A percentile compares a stretch with the other conserved stretches of the same genome.
Conservation (phyloP, 2,329 filamentous ascomycete genomes). For the Penicillium sp. region DNA sequence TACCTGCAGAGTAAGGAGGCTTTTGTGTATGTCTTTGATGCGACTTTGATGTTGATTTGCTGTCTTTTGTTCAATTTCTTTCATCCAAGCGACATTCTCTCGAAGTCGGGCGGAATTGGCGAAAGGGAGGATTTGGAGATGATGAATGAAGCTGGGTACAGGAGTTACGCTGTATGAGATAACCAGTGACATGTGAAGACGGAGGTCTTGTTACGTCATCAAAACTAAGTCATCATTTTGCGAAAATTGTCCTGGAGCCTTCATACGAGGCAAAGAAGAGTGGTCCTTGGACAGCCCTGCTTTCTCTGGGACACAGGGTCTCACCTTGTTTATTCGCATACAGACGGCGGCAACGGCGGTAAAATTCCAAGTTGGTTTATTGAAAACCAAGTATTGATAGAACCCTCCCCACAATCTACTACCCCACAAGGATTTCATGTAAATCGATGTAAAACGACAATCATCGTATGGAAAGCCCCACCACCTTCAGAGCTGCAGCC, state of each 20-base stretch:
- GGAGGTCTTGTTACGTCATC: not conserved
- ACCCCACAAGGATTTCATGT: not conserved
- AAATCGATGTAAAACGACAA: not conserved
- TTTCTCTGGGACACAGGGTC: too few species aligned
- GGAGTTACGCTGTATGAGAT: not conserved
- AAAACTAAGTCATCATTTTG: not conserved
- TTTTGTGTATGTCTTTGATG: constrained; percentile 19
- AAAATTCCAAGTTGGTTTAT: not conserved
- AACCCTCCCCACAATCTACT: too few species aligned
- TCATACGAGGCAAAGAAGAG: not conserved
- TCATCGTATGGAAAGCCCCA: not conserved
- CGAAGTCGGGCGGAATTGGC: not conserved
- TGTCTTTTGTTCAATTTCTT: constrained; percentile 14
- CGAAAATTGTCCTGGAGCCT: not conserved
- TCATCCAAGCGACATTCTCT: constrained; percentile 15
- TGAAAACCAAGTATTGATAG: not conserved
- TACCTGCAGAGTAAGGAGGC: constrained; percentile 15
- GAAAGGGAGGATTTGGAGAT: constrained; percentile 14
- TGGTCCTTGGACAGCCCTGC: too few species aligned
- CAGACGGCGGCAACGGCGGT: not conserved
- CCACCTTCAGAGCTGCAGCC: not conserved
- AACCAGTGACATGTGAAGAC: not conserved
- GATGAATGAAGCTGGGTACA: not conserved
- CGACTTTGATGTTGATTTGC: constrained; percentile 13
- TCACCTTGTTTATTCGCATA: too few species aligned